Evolutionary conservation across 805 yeast genomes (phyloP).

Genomic region (Saccharomycopsis guyanensis): DNA sequence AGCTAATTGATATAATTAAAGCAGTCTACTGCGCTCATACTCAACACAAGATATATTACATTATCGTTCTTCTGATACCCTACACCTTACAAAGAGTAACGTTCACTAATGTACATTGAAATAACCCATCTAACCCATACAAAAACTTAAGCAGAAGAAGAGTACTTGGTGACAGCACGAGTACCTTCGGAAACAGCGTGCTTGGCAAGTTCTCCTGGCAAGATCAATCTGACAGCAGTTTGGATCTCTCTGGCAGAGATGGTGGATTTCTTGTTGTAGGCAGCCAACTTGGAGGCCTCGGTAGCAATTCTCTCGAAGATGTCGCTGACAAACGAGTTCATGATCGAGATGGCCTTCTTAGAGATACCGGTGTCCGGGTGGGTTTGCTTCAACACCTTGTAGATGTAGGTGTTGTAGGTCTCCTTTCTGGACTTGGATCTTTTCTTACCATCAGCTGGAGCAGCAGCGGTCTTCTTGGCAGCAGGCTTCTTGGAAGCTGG

Average conservation of each 20-base stretch:
- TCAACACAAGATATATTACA: too few species aligned
- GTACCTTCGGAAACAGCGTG: slow-evolving; percentile 99
- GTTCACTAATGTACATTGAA: background rate
- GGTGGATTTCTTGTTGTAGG: slow-evolving; percentile 97
- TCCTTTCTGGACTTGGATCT: slow-evolving; percentile 95
- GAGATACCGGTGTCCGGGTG: slow-evolving; percentile 99
- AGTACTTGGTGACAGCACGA: slow-evolving; percentile 94
- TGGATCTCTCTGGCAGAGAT: slow-evolving; percentile 98
- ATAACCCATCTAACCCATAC: background rate
- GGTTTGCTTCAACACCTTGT: slow-evolving; percentile 97
- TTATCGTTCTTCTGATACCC: too few species aligned
- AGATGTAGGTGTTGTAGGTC: slow-evolving; percentile 95
- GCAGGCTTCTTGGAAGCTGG: slow-evolving; percentile 96
- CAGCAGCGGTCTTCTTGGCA: slow-evolving; percentile 82
- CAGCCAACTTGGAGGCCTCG: slow-evolving; percentile 97
- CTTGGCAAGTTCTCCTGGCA: slow-evolving; percentile 98
- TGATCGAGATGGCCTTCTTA: slow-evolving; percentile 96
- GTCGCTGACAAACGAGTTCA: slow-evolving; percentile 98
- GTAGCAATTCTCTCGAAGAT: slow-evolving; percentile 96
- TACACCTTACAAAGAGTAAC: too few species aligned
- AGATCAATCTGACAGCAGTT: slow-evolving; percentile 95
- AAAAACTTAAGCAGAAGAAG: slow-evolving; percentile 37
- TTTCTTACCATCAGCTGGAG: slow-evolving; percentile 57
- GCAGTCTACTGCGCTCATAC: too few species aligned
- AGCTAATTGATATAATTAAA: too few species aligned